Evolutionary conservation across 352 stramenopile genomes (phyloP).

Genomic region (Pythium plurisporium): DNA sequence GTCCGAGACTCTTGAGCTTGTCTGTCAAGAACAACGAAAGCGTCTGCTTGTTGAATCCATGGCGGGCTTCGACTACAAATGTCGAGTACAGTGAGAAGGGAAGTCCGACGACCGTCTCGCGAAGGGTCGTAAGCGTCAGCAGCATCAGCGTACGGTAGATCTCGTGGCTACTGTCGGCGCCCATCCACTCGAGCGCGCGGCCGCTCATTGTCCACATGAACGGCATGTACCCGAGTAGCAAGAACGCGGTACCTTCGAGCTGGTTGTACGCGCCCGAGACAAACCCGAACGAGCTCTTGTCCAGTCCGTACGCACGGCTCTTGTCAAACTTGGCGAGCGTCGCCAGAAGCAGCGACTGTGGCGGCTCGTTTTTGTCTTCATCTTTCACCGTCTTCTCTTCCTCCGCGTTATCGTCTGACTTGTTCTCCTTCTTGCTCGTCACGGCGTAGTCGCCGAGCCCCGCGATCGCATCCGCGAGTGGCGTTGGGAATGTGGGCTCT

Average conservation of each 20-base stretch:
- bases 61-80: slow-evolving; percentile 95
- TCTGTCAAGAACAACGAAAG: slow-evolving; percentile 92
- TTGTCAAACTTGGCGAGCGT: slow-evolving; percentile 91
- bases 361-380: slow-evolving; percentile 3
- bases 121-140: slow-evolving; percentile 55
- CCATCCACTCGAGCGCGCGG: slow-evolving; percentile 45
- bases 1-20: slow-evolving; percentile 90
- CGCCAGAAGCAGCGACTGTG: slow-evolving; percentile 70
- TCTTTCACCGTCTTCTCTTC: not conserved
- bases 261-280: slow-evolving; percentile 86
- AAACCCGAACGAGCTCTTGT: slow-evolving; percentile 96
- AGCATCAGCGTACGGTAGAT: slow-evolving; percentile 77
- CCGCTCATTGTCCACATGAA: slow-evolving; percentile 91
- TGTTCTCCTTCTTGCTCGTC: slow-evolving; percentile 20
- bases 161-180: slow-evolving; percentile 71
- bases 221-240: slow-evolving; percentile 91
- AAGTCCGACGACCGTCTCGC: slow-evolving; percentile 53
- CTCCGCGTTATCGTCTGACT: slow-evolving; percentile 10
- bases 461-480: slow-evolving; percentile 49
- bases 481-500: slow-evolving; percentile 59
- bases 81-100: slow-evolving; percentile 90
- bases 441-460: slow-evolving; percentile 37
- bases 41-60: slow-evolving; percentile 99
- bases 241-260: slow-evolving; percentile 77
- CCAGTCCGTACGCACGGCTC: slow-evolving; percentile 92